A percentile compares a stretch with the other conserved stretches of the same genome.
These are phyloP conservation scores for Cucurbita moschata DNA, from an alignment of 306 rosid genomes.

Conservation along the genomic window DNA sequence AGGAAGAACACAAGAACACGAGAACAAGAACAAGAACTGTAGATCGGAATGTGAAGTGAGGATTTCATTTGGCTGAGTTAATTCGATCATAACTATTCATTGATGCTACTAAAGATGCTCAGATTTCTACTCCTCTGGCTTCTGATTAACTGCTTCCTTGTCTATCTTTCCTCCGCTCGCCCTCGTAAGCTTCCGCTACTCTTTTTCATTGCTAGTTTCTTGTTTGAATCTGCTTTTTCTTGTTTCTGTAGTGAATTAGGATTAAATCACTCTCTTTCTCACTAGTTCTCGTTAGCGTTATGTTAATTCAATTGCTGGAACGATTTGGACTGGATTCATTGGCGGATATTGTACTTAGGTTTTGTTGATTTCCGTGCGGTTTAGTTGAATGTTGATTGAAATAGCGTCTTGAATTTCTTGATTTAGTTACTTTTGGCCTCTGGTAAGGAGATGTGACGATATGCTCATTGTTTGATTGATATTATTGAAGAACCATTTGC, in stretches of 20 bases:
- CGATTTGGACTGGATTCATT: neutral
- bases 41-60: constrained; percentile 10
- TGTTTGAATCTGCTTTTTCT: neutral
- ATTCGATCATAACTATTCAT: neutral
- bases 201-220: neutral
- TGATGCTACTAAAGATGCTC: constrained; percentile 20
- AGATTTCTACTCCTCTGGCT: constrained; percentile 39
- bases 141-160: constrained; percentile 23
- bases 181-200: constrained; percentile 23
- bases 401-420: neutral
- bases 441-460: neutral
- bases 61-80: neutral
- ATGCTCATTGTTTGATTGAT: neutral
- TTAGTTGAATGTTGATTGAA: neutral
- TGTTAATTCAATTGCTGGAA: neutral
- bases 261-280: neutral
- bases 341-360: neutral
- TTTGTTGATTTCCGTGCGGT: neutral
- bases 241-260: neutral
- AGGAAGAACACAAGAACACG: neutral
- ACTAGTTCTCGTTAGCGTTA: neutral
- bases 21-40: neutral
- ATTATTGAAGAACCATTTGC: constrained; percentile 55
- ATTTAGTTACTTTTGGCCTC: neutral
- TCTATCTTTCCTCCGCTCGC: constrained; percentile 24